These are phyloP conservation scores for Erythrobasidium yunnanense DNA, from an alignment of 768 basidiomycete species.

Conservation along the genomic window DNA sequence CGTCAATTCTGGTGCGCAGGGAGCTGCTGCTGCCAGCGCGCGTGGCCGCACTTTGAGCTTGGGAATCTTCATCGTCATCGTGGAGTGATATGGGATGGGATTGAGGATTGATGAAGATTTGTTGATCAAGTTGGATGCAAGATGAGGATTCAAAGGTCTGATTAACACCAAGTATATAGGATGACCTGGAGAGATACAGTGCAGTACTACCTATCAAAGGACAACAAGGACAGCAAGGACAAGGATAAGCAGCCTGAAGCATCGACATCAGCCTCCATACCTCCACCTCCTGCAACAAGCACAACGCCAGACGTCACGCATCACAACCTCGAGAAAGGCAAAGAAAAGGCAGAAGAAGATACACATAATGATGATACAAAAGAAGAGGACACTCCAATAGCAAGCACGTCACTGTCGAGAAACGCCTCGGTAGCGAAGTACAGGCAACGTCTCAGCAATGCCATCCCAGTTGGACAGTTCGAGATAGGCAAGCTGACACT, in stretches of 20 bases:
- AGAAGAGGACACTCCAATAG: no score
- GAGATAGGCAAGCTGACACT: constrained; percentile 5
- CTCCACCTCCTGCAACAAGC: no score
- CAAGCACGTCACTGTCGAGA: no score
- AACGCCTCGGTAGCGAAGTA: neutral
- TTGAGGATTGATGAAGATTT: neutral
- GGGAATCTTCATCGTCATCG: constrained; percentile 8
- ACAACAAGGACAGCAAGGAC: neutral
- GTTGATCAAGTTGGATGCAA: no score
- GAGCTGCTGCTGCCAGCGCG: constrained; percentile 11
- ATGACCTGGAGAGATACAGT: neutral
- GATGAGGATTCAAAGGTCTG: no score
- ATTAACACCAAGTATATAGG: neutral
- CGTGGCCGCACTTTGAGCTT: constrained; percentile 19
- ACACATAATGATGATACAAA: no score
- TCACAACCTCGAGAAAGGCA: neutral
- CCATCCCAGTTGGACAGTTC: constrained; percentile 14
- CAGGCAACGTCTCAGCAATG: neutral
- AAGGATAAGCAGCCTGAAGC: neutral
- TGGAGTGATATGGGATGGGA: neutral
- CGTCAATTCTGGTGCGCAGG: constrained; percentile 16
- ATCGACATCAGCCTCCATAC: no score
- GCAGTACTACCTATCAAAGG: neutral
- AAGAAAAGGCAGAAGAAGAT: no score
- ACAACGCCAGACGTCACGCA: no score